Conservation (phyloP, 345 rosid species). For the Boechera divaricarpa region DNA sequence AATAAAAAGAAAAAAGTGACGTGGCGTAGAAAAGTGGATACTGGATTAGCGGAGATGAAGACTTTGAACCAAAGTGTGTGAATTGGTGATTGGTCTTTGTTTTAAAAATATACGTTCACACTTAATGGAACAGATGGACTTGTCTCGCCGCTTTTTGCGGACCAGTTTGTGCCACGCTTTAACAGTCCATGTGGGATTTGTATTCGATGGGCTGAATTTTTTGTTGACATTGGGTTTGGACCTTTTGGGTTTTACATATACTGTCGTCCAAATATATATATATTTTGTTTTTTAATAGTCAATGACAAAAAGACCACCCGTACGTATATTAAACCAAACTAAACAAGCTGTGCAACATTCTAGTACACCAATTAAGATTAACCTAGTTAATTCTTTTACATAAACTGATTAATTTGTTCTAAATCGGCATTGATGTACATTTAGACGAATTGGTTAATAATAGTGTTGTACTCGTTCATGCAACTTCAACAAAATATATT, state of each 20-base stretch:
- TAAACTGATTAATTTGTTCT: too few relatives aligned
- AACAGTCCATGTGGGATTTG: not conserved
- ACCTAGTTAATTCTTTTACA: too few relatives aligned
- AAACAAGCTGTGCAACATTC: too few relatives aligned
- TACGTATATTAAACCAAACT: too few relatives aligned
- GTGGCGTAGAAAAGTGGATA: not conserved
- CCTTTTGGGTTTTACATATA: not conserved
- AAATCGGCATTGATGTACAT: too few relatives aligned
- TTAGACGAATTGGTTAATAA: too few relatives aligned
- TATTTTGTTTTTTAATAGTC: too few relatives aligned
- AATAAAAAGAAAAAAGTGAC: not conserved
- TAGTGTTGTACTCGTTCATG: too few relatives aligned
- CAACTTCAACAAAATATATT: too few relatives aligned
- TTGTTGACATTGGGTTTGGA: not conserved
- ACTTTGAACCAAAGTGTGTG: not conserved
- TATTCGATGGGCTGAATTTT: not conserved
- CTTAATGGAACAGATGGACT: slow-evolving; percentile 1
- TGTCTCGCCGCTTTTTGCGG: not conserved
- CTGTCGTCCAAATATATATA: too few relatives aligned
- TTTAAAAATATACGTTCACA: not conserved
- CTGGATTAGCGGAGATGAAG: not conserved
- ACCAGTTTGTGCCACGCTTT: not conserved
- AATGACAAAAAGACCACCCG: too few relatives aligned
- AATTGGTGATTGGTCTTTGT: not conserved
- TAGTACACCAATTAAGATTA: too few relatives aligned